Percentiles rank a stretch among this genome's conserved stretches.
phyloP scores from a whole-genome alignment of 2,329 filamentous ascomycete species.

The Pseudogymnoascus sp. region DNA sequence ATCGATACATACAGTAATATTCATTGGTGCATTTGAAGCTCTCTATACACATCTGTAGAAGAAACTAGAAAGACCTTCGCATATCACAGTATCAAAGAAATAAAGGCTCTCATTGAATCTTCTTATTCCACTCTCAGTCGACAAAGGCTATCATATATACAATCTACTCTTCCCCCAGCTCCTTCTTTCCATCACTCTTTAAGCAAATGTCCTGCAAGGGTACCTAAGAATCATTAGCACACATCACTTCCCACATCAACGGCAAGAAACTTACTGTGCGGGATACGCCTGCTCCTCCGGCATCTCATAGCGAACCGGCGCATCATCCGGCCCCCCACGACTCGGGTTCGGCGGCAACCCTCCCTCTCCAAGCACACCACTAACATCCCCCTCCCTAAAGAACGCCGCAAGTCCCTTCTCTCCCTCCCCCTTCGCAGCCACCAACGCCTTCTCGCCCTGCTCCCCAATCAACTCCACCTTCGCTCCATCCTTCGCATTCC shows the following conservation, averaged over 20 bases:
- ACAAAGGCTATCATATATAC: background rate
- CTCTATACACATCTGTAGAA: background rate
- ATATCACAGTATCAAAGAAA: background rate
- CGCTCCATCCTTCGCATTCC: conserved; percentile 63
- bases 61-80: background rate
- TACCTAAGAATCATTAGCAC: conserved; percentile 40
- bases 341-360: conserved; percentile 83
- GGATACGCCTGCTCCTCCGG: conserved; percentile 62
- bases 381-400: conserved; percentile 55
- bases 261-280: conserved; percentile 46
- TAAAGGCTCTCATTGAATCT: background rate
- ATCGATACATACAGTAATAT: background rate
- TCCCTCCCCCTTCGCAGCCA: conserved; percentile 66
- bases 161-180: conserved; percentile 12
- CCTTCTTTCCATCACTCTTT: conserved; percentile 23
- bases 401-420: conserved; percentile 63
- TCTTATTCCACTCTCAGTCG: background rate
- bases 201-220: conserved; percentile 56
- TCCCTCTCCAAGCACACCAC: conserved; percentile 59
- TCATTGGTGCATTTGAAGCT: background rate
- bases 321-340: conserved; percentile 43
- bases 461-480: conserved; percentile 77
- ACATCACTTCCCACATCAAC: conserved; percentile 8
- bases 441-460: conserved; percentile 62
- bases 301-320: conserved; percentile 60